Conservation (phyloP, 2,329 filamentous ascomycete genomes). For the Sclerotinia sclerotiorum region DNA sequence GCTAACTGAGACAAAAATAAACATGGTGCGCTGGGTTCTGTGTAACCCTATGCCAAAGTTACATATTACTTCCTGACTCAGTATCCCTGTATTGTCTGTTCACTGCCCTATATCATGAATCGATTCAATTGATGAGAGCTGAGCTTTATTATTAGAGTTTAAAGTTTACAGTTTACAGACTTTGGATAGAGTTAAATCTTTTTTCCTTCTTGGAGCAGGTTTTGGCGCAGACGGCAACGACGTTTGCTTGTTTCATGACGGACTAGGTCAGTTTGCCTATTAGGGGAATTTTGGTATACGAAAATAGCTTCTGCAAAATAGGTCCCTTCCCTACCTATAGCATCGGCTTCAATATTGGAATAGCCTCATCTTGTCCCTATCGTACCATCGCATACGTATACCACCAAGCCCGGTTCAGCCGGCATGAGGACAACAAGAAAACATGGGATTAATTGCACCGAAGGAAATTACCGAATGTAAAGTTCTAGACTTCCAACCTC, state of each 20-base stretch:
- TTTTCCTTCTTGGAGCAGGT: neutral
- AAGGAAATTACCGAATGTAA: neutral
- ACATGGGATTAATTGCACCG: neutral
- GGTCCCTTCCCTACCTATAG: neutral
- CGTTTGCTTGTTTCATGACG: neutral
- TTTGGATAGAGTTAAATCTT: neutral
- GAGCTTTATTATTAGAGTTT: neutral
- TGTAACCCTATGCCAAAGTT: constrained; percentile 1
- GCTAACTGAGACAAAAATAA: constrained; percentile 5
- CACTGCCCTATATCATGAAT: neutral
- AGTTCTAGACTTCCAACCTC: neutral
- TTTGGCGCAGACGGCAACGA: neutral
- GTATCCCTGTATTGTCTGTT: constrained; percentile 2
- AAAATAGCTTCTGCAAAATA: neutral
- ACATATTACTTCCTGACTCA: neutral
- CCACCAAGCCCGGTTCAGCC: neutral
- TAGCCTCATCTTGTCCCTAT: too few relatives aligned
- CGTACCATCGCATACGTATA: neutral
- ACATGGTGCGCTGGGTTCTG: neutral
- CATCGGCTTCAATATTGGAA: neutral
- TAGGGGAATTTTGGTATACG: neutral
- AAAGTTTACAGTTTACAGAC: neutral
- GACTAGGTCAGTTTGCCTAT: neutral
- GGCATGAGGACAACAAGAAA: neutral
- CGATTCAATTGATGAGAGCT: neutral